These are phyloP conservation scores for Basipetospora chlamydospora DNA, from an alignment of 2,329 filamentous ascomycete genomes.

Conservation along the genomic window DNA sequence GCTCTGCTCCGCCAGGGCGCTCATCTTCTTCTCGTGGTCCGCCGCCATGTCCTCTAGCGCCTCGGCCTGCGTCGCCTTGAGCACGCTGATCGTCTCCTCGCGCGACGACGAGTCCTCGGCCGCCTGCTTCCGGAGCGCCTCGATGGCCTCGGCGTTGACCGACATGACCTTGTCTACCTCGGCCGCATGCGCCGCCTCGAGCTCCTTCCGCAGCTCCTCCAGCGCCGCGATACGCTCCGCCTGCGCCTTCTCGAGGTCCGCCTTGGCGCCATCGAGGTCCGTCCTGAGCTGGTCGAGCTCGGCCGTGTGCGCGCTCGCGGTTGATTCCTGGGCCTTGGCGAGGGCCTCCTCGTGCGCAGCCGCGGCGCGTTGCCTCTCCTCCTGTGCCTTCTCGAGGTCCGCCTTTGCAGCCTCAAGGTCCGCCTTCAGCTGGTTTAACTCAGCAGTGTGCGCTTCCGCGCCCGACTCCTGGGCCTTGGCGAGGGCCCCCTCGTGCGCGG, in stretches of 20 bases:
- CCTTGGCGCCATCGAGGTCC: conserved; percentile 13
- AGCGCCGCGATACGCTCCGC: conserved; percentile 20
- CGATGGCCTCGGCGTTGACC: conserved; percentile 26
- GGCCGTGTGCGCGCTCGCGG: conserved; percentile 18
- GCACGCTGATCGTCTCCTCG: conserved; percentile 20
- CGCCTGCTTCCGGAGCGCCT: conserved; percentile 24
- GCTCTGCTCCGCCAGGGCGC: conserved; percentile 14
- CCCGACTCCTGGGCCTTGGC: conserved; percentile 15
- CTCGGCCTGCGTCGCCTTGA: conserved; percentile 20
- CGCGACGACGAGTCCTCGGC: conserved; percentile 25
- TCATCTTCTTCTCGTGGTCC: conserved; percentile 16
- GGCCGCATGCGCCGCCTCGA: conserved; percentile 26
- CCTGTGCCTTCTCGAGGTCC: neutral
- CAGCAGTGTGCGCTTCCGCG: conserved; percentile 18
- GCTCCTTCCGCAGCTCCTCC: conserved; percentile 25
- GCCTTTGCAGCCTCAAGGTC: conserved; percentile 17
- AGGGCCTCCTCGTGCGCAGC: conserved; percentile 9
- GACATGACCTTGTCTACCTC: conserved; percentile 32
- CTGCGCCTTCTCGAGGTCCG: conserved; percentile 19
- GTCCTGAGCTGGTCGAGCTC: conserved; percentile 20
- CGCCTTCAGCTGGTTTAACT: conserved; percentile 17
- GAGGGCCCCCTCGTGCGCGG: conserved; percentile 17
- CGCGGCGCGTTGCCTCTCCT: neutral
- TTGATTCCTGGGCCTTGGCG: conserved; percentile 14
- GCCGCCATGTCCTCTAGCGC: conserved; percentile 35